Evolutionary conservation across 2,329 filamentous ascomycete species (phyloP).

Genomic region (Hypoxylon sp.): DNA sequence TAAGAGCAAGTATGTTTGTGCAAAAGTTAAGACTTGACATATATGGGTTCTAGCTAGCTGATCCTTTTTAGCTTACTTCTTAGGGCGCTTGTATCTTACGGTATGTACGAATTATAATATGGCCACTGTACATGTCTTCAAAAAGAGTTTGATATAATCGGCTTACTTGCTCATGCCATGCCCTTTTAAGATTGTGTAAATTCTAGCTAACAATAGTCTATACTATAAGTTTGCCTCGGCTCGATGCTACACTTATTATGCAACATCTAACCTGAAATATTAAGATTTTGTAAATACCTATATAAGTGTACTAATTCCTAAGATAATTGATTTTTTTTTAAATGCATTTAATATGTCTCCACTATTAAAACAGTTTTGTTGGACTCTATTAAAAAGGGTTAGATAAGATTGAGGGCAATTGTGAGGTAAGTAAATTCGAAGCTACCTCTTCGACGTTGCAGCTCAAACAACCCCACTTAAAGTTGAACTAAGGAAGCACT

Average conservation of each 20-base stretch:
- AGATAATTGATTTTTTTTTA: too few relatives aligned
- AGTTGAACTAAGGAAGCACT: conserved; percentile 34
- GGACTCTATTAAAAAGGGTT: not conserved
- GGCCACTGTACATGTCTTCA: too few relatives aligned
- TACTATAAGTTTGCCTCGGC: not conserved
- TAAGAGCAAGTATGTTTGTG: not conserved
- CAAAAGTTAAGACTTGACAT: not conserved
- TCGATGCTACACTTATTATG: not conserved
- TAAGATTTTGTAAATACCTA: too few relatives aligned
- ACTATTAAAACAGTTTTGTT: not conserved
- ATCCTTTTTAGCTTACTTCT: too few relatives aligned
- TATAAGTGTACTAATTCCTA: not conserved
- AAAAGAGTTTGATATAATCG: too few relatives aligned
- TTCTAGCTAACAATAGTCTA: too few relatives aligned
- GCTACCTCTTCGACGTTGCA: conserved; percentile 3
- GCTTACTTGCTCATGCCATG: too few relatives aligned
- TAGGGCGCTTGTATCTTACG: too few relatives aligned
- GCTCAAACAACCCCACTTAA: conserved; percentile 33
- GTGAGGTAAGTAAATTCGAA: not conserved
- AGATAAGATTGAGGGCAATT: not conserved
- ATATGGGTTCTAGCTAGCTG: not conserved
- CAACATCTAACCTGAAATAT: not conserved
- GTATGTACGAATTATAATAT: too few relatives aligned
- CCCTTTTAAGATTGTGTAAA: too few relatives aligned
- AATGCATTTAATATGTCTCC: not conserved